A percentile compares a stretch with the other conserved stretches of the same genome.
Conservation (phyloP, 2,329 filamentous ascomycete genomes). For the Phaeoacremonium minimum region DNA sequence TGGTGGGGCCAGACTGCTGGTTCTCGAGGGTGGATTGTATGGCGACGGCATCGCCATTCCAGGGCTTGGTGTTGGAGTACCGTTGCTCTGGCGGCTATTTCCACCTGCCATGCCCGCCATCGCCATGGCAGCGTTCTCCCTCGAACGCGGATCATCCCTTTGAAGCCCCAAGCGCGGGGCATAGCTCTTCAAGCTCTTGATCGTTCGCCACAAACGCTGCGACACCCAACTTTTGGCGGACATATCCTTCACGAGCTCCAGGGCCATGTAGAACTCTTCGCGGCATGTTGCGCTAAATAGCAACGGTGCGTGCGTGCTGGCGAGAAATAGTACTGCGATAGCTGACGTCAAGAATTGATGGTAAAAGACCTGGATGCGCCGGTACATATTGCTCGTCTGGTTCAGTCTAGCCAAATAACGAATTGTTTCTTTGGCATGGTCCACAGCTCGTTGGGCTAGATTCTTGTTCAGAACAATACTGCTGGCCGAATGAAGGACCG, state of each 20-base stretch:
- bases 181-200: slow-evolving; percentile 66
- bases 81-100: slow-evolving; percentile 16
- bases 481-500: slow-evolving; percentile 77
- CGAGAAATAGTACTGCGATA: slow-evolving; percentile 71
- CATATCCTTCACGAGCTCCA: slow-evolving; percentile 70
- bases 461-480: slow-evolving; percentile 74
- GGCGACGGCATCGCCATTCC: neutral
- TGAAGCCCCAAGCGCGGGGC: slow-evolving; percentile 64
- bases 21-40: neutral
- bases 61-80: neutral
- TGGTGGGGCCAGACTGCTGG: neutral
- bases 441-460: slow-evolving; percentile 70
- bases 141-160: slow-evolving; percentile 46
- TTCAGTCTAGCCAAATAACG: slow-evolving; percentile 67
- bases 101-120: slow-evolving; percentile 50
- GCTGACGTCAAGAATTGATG: slow-evolving; percentile 76
- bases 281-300: slow-evolving; percentile 65
- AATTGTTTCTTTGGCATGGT: slow-evolving; percentile 74
- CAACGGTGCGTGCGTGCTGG: slow-evolving; percentile 69
- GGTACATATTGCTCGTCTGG: slow-evolving; percentile 67
- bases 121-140: slow-evolving; percentile 37
- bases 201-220: slow-evolving; percentile 69
- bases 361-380: slow-evolving; percentile 69
- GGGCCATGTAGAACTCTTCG: slow-evolving; percentile 74
- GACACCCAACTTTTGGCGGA: slow-evolving; percentile 68